phyloP scores from a whole-genome alignment of 495 filamentous ascomycete genomes.

The Margaritispora aquatica region DNA sequence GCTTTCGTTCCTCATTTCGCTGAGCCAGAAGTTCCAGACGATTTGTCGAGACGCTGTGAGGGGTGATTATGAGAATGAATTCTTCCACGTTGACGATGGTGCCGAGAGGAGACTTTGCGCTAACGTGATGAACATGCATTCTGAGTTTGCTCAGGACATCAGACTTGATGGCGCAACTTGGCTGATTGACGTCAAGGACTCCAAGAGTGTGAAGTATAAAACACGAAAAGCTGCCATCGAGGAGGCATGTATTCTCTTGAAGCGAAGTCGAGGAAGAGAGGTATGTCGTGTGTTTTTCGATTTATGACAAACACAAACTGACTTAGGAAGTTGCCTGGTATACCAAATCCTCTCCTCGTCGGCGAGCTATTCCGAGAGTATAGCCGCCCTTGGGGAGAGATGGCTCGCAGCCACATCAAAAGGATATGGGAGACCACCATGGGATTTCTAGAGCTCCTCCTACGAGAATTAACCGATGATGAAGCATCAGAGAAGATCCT shows the following conservation, averaged over 20 bases:
- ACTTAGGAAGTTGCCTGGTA: slow-evolving; percentile 24
- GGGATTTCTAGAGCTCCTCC: slow-evolving; percentile 27
- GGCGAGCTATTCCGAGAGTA: slow-evolving; percentile 31
- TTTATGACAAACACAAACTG: neutral
- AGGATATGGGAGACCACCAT: slow-evolving; percentile 22
- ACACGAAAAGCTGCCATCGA: slow-evolving; percentile 10
- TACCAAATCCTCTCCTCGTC: slow-evolving; percentile 28
- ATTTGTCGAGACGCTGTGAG: slow-evolving; percentile 15
- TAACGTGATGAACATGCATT: slow-evolving; percentile 37
- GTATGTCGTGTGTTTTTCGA: neutral
- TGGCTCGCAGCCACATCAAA: slow-evolving; percentile 26
- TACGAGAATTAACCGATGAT: slow-evolving; percentile 25
- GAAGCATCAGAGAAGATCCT: slow-evolving; percentile 25
- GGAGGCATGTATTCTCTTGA: slow-evolving; percentile 7
- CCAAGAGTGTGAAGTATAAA: neutral
- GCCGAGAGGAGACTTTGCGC: slow-evolving; percentile 40
- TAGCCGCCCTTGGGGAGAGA: slow-evolving; percentile 25
- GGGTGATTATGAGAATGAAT: slow-evolving; percentile 16
- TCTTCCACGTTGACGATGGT: slow-evolving; percentile 10
- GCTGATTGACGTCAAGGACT: neutral
- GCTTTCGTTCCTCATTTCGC: slow-evolving; percentile 9
- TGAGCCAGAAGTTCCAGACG: slow-evolving; percentile 9
- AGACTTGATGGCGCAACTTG: slow-evolving; percentile 10
- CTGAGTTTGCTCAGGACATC: slow-evolving; percentile 41
- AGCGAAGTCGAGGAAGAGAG: slow-evolving; percentile 13